These are phyloP conservation scores for Monsonia emarginata DNA, from an alignment of 441 rosid genomes.

Conservation along the genomic window DNA sequence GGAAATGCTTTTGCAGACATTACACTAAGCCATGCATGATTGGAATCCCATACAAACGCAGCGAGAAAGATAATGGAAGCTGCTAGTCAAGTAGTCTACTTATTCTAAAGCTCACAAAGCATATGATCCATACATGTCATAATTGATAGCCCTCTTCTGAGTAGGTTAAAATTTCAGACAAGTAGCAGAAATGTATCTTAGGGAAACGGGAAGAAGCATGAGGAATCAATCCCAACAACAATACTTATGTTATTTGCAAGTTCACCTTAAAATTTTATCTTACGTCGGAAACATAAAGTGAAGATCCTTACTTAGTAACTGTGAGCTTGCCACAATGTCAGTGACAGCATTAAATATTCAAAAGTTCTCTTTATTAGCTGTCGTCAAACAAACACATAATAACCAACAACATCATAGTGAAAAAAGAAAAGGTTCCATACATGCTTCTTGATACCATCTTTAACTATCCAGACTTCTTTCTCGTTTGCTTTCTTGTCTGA, in stretches of 20 bases:
- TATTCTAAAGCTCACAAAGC: not conserved
- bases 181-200: not conserved
- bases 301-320: not conserved
- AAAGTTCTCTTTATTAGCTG: not conserved
- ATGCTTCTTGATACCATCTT: constrained; percentile 63
- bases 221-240: not conserved
- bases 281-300: not conserved
- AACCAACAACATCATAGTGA: constrained; percentile 3
- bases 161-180: not conserved
- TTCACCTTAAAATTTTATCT: not conserved
- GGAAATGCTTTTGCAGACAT: not conserved
- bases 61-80: not conserved
- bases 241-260: not conserved
- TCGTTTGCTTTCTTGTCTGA: constrained; percentile 95
- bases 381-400: not conserved
- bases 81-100: not conserved
- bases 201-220: not conserved
- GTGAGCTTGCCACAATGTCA: not conserved
- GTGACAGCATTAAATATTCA: not conserved
- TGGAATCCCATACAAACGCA: not conserved
- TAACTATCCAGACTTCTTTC: constrained; percentile 88
- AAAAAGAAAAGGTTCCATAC: constrained; percentile 32
- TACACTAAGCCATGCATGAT: not conserved
- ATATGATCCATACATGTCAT: too few species aligned
- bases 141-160: too few species aligned